Evolutionary conservation across 148 eudicot genomes (phyloP).

Genomic region (Oxyria digyna): DNA sequence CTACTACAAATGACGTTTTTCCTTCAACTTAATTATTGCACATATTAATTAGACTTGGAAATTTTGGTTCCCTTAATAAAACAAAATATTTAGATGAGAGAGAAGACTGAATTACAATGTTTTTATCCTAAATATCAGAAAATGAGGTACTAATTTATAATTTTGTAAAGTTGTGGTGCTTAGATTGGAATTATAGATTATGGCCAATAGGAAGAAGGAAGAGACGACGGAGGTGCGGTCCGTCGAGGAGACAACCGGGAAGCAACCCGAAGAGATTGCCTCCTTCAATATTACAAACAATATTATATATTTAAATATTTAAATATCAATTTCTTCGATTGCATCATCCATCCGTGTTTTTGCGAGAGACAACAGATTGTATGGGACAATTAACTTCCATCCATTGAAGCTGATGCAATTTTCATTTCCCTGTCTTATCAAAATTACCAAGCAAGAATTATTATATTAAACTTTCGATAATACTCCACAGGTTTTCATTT

Average conservation of each 20-base stretch:
- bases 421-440: neutral
- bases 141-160: neutral
- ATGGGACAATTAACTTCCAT: conserved; percentile 3
- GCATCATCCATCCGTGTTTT: neutral
- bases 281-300: neutral
- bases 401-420: neutral
- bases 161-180: neutral
- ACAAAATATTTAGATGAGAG: too few relatives aligned
- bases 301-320: neutral
- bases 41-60: too few relatives aligned
- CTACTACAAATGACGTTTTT: too few relatives aligned
- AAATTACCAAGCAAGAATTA: too few relatives aligned
- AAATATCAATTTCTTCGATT: conserved; percentile 4
- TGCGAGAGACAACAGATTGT: neutral
- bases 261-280: conserved; percentile 5
- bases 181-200: neutral
- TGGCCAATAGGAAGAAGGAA: neutral
- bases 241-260: conserved; percentile 3
- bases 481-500: too few relatives aligned
- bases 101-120: too few relatives aligned
- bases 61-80: too few relatives aligned
- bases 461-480: too few relatives aligned
- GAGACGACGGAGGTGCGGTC: neutral
- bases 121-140: neutral
- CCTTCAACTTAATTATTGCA: too few relatives aligned